Conservation (phyloP, 108 stramenopile genomes). For the Stephanodiscus triporus region DNA sequence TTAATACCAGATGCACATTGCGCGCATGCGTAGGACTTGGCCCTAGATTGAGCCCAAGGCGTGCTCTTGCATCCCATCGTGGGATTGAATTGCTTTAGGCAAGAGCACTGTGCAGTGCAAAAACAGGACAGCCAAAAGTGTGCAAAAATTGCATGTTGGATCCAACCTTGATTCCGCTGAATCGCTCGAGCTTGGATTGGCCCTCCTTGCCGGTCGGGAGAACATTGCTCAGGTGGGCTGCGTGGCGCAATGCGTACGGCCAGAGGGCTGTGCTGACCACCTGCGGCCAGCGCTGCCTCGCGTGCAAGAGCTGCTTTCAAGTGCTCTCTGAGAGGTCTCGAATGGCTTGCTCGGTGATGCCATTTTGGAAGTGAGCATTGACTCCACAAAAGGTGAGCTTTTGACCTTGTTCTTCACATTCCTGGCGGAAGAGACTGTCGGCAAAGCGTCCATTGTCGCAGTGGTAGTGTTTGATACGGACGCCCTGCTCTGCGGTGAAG, state of each 20-base stretch:
- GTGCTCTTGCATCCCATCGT: constrained; percentile 22
- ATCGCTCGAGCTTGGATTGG: constrained; percentile 8
- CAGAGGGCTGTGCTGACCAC: constrained; percentile 16
- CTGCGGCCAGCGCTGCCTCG: too few relatives aligned
- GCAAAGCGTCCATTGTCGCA: constrained; percentile 53
- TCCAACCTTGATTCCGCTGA: constrained; percentile 5
- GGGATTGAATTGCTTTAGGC: constrained; percentile 3
- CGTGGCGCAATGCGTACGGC: constrained; percentile 41
- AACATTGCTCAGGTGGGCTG: neutral
- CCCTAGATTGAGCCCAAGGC: constrained; percentile 38
- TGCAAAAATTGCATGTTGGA: constrained; percentile 13
- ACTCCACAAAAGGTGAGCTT: constrained; percentile 37
- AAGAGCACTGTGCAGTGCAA: constrained; percentile 19
- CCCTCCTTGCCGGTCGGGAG: neutral
- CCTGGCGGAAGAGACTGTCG: constrained; percentile 5
- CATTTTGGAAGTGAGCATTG: constrained; percentile 39
- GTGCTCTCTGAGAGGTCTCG: too few relatives aligned
- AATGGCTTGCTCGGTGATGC: too few relatives aligned
- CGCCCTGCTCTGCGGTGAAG: constrained; percentile 5
- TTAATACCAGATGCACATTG: neutral
- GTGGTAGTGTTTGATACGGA: constrained; percentile 47
- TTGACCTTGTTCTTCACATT: neutral
- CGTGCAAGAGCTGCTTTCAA: constrained; percentile 18
- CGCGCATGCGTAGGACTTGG: constrained; percentile 16
- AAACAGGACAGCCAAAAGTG: constrained; percentile 35